These are phyloP conservation scores for Heliamphora exappendiculata DNA, from an alignment of 148 eudicot genomes.

Conservation along the genomic window DNA sequence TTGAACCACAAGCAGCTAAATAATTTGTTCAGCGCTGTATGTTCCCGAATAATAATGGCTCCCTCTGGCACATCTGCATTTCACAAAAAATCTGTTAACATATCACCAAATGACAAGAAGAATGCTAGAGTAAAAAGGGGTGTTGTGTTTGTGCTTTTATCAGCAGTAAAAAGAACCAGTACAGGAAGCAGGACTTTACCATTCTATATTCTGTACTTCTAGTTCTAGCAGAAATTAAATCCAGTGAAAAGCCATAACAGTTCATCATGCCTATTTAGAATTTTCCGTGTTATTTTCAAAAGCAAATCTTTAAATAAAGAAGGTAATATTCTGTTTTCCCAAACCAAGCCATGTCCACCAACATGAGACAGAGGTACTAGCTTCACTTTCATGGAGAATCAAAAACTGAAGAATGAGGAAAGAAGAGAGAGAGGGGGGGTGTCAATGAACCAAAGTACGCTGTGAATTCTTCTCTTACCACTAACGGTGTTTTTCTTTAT, in stretches of 20 bases:
- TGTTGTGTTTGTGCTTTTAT: neutral
- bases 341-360: neutral
- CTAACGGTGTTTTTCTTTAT: constrained; percentile 57
- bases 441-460: neutral
- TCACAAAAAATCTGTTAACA: neutral
- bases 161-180: neutral
- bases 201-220: neutral
- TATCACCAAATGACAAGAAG: neutral
- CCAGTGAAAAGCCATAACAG: neutral
- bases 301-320: neutral
- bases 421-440: too few relatives aligned
- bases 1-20: constrained; percentile 99
- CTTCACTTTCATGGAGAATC: neutral
- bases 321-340: neutral
- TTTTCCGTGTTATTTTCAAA: too few relatives aligned
- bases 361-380: neutral
- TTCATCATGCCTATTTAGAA: too few relatives aligned
- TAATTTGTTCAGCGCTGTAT: constrained; percentile 69
- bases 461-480: constrained; percentile 42
- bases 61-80: constrained; percentile 96
- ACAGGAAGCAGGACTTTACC: neutral
- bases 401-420: neutral
- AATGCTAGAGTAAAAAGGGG: neutral
- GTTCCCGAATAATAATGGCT: constrained; percentile 86
- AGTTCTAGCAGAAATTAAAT: neutral